Conservation (phyloP, 371 early-diverging fungal species). For the Rhizoclosmatium hyalinum region DNA sequence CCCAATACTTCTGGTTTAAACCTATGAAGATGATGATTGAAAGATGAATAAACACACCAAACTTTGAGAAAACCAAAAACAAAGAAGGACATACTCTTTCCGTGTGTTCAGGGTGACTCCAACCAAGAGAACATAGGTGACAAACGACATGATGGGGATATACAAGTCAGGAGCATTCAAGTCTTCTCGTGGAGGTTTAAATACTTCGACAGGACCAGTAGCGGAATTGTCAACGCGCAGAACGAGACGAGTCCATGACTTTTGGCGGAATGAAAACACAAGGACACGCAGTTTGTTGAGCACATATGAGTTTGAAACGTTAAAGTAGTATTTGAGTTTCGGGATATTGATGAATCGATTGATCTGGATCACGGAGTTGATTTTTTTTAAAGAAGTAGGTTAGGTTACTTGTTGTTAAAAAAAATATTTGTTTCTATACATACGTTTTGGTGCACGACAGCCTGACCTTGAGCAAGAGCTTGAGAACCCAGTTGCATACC, state of each 20-base stretch:
- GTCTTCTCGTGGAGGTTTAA: conserved; percentile 87
- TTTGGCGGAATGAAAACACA: conserved; percentile 94
- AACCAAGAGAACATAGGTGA: conserved; percentile 91
- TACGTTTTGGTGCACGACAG: conserved; percentile 93
- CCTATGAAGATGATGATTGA: conserved; percentile 41
- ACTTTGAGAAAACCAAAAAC: neutral
- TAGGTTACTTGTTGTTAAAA: too few relatives aligned
- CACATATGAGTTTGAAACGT: conserved; percentile 95
- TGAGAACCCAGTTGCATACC: conserved; percentile 95
- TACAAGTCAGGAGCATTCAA: conserved; percentile 97
- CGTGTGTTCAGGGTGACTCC: conserved; percentile 67
- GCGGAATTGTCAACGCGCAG: conserved; percentile 82
- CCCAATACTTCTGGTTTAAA: conserved; percentile 94
- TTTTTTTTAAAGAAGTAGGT: too few relatives aligned
- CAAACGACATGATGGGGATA: conserved; percentile 94
- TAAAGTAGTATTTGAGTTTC: conserved; percentile 92
- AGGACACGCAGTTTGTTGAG: conserved; percentile 84
- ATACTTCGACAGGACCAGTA: conserved; percentile 86
- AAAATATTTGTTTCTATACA: conserved; percentile 27
- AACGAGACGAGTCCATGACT: conserved; percentile 83
- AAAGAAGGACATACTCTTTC: conserved; percentile 18
- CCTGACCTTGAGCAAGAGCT: conserved; percentile 87
- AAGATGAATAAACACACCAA: neutral
- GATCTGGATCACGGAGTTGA: conserved; percentile 57
- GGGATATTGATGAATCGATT: conserved; percentile 84